Evolutionary conservation across 768 basidiomycete species (phyloP), one percentile per base, ranked within the genome.

Genomic region (Boletus rubropictus): DNA sequence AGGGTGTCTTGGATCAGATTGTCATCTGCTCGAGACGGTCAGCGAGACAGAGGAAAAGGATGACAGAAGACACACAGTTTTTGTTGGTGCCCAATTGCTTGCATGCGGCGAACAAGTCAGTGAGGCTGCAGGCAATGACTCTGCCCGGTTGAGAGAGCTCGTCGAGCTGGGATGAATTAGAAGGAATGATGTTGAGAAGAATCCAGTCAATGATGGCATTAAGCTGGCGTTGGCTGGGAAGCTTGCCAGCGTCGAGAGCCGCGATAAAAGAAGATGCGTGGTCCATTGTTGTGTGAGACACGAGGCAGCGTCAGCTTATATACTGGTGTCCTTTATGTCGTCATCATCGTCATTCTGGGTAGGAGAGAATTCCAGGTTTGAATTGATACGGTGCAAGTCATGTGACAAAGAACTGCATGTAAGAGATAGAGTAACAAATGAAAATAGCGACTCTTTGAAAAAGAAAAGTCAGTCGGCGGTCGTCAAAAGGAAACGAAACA

Each of bases 201-300:
- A 79, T 56, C 72, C 74, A 80, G 58, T 84, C 77, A 52, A 84
- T 72, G 57, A 75, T 71, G 0, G 59, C 58, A 50, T 72, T 72
- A 32, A 78, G 53, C 58, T 88, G 86, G 24, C 74, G 62, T 10
- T 84, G 80, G 2, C 72, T 72, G 15, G 86, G 86, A 4, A 86
- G 68, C 59, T 88, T 88, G 18, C 83, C 83, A 15, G 84, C 83
- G 51, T 80, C 75, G 55, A 87, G 64, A 7, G 86, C 86, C 39
- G 82, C 86, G 47, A 82, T 60, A 21, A 86, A 56, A 31, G 81
- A 80, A 15, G 81, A 71, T 39, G 75, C 50, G 67, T 77, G 79
- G 48, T 88, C 82, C 84, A 87, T 86, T 48, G n/a, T 42, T 8
- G 27, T 31, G 41, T 40, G 32, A 12, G 7, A 28, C 12, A 20